Evolutionary conservation across 2,329 filamentous ascomycete species (phyloP).

Genomic region (Neonectria ditissima): DNA sequence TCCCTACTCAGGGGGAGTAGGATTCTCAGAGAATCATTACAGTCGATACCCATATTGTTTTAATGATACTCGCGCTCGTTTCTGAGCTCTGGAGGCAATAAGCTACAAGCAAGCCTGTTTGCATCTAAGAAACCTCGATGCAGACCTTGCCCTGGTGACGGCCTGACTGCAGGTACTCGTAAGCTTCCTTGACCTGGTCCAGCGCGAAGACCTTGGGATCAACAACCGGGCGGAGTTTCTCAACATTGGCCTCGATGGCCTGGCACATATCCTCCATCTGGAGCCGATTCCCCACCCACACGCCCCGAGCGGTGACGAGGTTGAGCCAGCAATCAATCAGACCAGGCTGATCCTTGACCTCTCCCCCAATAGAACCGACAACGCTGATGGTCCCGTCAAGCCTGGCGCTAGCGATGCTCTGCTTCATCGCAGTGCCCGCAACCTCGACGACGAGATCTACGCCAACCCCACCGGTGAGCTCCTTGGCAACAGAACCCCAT

Average conservation of each 20-base stretch:
- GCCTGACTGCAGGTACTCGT: constrained; percentile 50
- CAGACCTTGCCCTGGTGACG: constrained; percentile 54
- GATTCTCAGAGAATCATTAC: not conserved
- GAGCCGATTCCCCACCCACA: constrained; percentile 57
- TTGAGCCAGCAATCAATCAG: constrained; percentile 12
- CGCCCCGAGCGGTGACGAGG: constrained; percentile 55
- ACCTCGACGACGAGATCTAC: constrained; percentile 60
- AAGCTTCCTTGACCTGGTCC: constrained; percentile 56
- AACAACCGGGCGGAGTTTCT: constrained; percentile 56
- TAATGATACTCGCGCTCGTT: not conserved
- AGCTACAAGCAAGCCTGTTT: not conserved
- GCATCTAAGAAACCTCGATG: constrained; percentile 35
- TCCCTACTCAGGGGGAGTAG: not conserved
- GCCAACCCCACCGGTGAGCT: constrained; percentile 51
- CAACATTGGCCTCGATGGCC: constrained; percentile 59
- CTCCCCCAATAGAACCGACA: constrained; percentile 43
- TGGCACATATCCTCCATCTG: constrained; percentile 63
- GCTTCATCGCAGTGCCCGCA: constrained; percentile 54
- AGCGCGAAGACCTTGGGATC: constrained; percentile 57
- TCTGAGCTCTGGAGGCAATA: not conserved
- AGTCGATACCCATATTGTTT: not conserved
- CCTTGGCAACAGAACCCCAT: constrained; percentile 55
- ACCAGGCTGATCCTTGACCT: constrained; percentile 4
- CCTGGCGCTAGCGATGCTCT: constrained; percentile 54
- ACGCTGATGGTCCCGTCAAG: constrained; percentile 56